Percentiles rank a stretch among this genome's conserved stretches.
phyloP scores from a whole-genome alignment of 176 grass and related monocot species.

The Carex littledalei region DNA sequence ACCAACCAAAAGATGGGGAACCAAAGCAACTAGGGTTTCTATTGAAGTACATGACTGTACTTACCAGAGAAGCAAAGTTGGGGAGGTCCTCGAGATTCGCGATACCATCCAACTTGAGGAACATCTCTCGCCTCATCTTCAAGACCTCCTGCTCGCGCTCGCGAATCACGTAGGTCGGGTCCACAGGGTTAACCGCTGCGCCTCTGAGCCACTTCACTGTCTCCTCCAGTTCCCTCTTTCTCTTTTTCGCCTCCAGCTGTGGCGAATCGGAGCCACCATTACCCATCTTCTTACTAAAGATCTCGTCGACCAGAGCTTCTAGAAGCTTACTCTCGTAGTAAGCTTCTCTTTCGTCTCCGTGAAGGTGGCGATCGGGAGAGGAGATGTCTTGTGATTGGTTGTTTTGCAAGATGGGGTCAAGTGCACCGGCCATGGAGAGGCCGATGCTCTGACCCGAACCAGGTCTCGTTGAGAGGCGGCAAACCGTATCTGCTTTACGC shows the following conservation, averaged over 20 bases:
- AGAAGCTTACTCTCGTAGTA: constrained; percentile 22
- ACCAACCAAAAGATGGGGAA: not conserved
- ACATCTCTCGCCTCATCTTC: constrained; percentile 46
- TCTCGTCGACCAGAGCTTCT: constrained; percentile 29
- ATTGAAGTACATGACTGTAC: not conserved
- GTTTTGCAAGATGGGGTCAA: constrained; percentile 23
- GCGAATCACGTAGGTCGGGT: constrained; percentile 21
- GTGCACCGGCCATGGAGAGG: constrained; percentile 40
- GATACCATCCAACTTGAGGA: constrained; percentile 45
- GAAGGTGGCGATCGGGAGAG: constrained; percentile 19
- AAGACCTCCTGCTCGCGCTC: constrained; percentile 43
- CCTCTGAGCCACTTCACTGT: constrained; percentile 45
- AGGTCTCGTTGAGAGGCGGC: constrained; percentile 22
- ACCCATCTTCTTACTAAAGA: constrained; percentile 8
- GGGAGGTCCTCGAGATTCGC: constrained; percentile 44
- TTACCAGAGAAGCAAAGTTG: constrained; percentile 46
- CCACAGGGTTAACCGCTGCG: constrained; percentile 45
- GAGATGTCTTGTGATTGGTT: constrained; percentile 30
- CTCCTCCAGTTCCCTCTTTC: constrained; percentile 36
- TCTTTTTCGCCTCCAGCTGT: not conserved
- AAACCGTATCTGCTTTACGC: constrained; percentile 15
- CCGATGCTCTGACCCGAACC: constrained; percentile 48
- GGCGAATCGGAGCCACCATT: not conserved
- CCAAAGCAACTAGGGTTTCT: constrained; percentile 16
- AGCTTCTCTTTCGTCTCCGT: constrained; percentile 13